Base-by-base conservation (phyloP, 1,284 basidiomycete species). In the Cryptococcus amylolentus region DNA sequence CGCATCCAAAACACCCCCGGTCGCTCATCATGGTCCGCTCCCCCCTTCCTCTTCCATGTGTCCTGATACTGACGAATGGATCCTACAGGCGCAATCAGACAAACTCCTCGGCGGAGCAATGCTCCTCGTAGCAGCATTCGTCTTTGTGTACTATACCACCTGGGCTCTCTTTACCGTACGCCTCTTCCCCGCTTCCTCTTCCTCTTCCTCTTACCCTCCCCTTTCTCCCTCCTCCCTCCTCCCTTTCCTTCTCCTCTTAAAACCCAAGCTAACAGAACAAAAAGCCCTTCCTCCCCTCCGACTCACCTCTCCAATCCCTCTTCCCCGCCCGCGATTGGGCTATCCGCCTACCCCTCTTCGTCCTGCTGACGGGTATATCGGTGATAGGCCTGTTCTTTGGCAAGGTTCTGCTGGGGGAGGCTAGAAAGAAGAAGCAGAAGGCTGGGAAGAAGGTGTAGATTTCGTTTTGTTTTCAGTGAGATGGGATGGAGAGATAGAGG, bases 291-390 rank as follows among this genome's bases (percentile, higher is more conserved):
- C 86, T 95, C 61, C 84, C 88, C 55, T 62, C 81, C 4, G 82
- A 84, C 8, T 90, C 85, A 64, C 80, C 84, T 12, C 79, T 95
- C 40, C 90, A 94, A 63, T 68, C 68, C 50, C 85, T 84, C 74
- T 96, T 97, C 73, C 93, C 90, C 0, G 72, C 88, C 8, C 82
- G 93, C 55, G 90, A 93, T 79, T 96, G 92, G 91, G 93, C 91
- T 5, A 81, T 95, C 40, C 84, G 88, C 28, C 74, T 94, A 41
- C 92, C 93, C 40, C 88, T 89, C 1, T 84, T 91, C 69, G 79
- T 92, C 39, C 83, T 97, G 5, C 81, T 92, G 7, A 69, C 88
- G 7, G 92, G 91, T 14, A 77, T 94, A 47, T 81, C 86, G 9
- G 86, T 81, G 16, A 86, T 96, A 48, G 88, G 88, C 9, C 71